Percentiles rank a stretch among this genome's conserved stretches.
Evolutionary conservation across 495 filamentous ascomycete species (phyloP).

Genomic region (Annulohypoxylon maeteangense): DNA sequence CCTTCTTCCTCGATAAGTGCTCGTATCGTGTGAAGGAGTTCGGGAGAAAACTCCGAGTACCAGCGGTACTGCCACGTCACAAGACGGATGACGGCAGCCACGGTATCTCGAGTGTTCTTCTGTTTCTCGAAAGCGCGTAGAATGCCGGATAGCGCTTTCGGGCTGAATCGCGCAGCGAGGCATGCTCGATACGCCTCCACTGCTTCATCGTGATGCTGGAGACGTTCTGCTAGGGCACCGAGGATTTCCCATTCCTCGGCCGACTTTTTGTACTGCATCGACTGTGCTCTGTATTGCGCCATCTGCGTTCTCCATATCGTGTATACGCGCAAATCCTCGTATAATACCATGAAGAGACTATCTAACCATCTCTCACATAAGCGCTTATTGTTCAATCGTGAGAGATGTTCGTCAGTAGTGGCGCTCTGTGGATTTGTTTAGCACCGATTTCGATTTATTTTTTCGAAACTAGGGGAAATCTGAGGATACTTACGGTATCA

Average conservation of each 20-base stretch:
- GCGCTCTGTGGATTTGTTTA: slow-evolving; percentile 48
- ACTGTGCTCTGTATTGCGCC: slow-evolving; percentile 88
- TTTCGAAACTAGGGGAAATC: neutral
- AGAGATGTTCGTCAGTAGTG: slow-evolving; percentile 65
- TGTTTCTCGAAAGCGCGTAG: slow-evolving; percentile 77
- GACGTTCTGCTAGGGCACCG: slow-evolving; percentile 87
- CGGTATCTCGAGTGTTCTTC: slow-evolving; percentile 76
- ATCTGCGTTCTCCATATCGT: slow-evolving; percentile 99
- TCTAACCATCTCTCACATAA: slow-evolving; percentile 98
- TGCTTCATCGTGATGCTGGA: slow-evolving; percentile 89
- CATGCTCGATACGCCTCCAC: slow-evolving; percentile 92
- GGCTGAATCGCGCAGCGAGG: slow-evolving; percentile 82
- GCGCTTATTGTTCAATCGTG: slow-evolving; percentile 90
- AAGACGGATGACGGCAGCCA: slow-evolving; percentile 83
- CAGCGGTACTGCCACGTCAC: slow-evolving; percentile 98
- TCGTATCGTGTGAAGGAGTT: slow-evolving; percentile 84
- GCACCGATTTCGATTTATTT: neutral
- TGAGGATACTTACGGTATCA: slow-evolving; percentile 71
- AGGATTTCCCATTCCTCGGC: slow-evolving; percentile 98
- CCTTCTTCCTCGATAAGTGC: slow-evolving; percentile 97
- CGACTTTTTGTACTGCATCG: slow-evolving; percentile 92
- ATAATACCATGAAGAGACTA: slow-evolving; percentile 98
- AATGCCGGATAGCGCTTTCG: slow-evolving; percentile 87
- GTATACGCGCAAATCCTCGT: slow-evolving; percentile 97
- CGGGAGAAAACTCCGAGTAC: slow-evolving; percentile 99